phyloP scores from a whole-genome alignment of 1,284 basidiomycete species.

The Cerrena zonata region DNA sequence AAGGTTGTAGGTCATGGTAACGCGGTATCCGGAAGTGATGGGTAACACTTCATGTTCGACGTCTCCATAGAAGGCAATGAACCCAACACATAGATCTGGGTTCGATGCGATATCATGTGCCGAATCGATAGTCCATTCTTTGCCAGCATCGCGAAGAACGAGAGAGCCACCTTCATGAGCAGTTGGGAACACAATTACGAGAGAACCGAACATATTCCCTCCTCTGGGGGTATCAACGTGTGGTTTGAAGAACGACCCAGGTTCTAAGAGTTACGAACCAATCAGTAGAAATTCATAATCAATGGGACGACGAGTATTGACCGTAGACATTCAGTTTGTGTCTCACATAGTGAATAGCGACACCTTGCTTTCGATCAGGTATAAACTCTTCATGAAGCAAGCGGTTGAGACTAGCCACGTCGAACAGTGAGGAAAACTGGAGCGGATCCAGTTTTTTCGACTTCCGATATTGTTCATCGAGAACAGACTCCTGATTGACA shows the following conservation, averaged over 20 bases:
- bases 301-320: constrained; percentile 7
- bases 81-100: constrained; percentile 19
- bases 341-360: constrained; percentile 17
- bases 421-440: constrained; percentile 19
- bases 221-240: constrained; percentile 31
- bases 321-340: constrained; percentile 29
- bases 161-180: constrained; percentile 32
- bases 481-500: constrained; percentile 16
- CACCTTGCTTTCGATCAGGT: constrained; percentile 10
- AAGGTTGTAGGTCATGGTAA: constrained; percentile 38
- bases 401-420: constrained; percentile 12
- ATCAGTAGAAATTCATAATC: not conserved
- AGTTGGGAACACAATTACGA: constrained; percentile 33
- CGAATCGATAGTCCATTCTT: constrained; percentile 28
- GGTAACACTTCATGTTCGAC: constrained; percentile 37
- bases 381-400: constrained; percentile 13
- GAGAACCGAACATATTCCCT: constrained; percentile 37
- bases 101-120: not conserved
- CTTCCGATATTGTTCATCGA: too few species aligned
- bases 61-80: constrained; percentile 35
- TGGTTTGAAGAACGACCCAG: constrained; percentile 34
- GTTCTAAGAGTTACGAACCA: not conserved
- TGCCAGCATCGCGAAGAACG: constrained; percentile 15
- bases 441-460: constrained; percentile 19
- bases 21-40: constrained; percentile 32